These are phyloP conservation scores for Aspergillus sp. DNA, from an alignment of 2,329 filamentous ascomycete species.

Conservation along the genomic window DNA sequence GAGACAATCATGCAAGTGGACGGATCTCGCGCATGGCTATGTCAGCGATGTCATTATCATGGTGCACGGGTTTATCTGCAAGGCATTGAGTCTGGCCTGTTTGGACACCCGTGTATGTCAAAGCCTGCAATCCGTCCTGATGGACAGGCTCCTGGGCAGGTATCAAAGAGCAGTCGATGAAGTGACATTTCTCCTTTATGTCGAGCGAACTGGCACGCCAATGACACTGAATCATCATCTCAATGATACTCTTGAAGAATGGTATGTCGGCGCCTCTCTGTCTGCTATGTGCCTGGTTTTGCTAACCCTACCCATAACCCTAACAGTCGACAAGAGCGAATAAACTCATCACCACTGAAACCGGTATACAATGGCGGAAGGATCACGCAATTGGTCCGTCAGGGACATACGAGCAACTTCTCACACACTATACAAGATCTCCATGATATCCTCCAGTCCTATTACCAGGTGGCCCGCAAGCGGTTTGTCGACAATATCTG, in stretches of 20 bases:
- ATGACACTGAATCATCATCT: conserved; percentile 48
- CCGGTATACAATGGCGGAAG: too few species aligned
- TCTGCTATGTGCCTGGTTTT: conserved; percentile 2
- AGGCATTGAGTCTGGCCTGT: conserved; percentile 38
- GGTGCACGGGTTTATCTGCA: conserved; percentile 47
- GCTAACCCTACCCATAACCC: neutral
- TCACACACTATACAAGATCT: conserved; percentile 38
- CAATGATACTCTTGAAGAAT: conserved; percentile 37
- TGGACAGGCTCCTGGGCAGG: conserved; percentile 37
- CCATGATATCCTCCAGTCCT: conserved; percentile 52
- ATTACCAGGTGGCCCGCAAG: conserved; percentile 54
- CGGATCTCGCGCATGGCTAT: conserved; percentile 40
- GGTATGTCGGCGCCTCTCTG: conserved; percentile 10
- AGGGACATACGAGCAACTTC: conserved; percentile 6
- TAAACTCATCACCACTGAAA: too few species aligned
- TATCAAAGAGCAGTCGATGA: conserved; percentile 46
- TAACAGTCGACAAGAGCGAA: too few species aligned
- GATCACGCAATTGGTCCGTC: too few species aligned
- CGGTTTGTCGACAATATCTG: conserved; percentile 57
- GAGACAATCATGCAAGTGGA: conserved; percentile 50
- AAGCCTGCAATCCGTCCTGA: conserved; percentile 38
- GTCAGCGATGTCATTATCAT: conserved; percentile 44
- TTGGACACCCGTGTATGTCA: conserved; percentile 36
- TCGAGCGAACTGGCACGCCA: conserved; percentile 42
- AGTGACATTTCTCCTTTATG: conserved; percentile 43